Evolutionary conservation across 106 monocot species (phyloP).

Genomic region (Acorus calamus): DNA sequence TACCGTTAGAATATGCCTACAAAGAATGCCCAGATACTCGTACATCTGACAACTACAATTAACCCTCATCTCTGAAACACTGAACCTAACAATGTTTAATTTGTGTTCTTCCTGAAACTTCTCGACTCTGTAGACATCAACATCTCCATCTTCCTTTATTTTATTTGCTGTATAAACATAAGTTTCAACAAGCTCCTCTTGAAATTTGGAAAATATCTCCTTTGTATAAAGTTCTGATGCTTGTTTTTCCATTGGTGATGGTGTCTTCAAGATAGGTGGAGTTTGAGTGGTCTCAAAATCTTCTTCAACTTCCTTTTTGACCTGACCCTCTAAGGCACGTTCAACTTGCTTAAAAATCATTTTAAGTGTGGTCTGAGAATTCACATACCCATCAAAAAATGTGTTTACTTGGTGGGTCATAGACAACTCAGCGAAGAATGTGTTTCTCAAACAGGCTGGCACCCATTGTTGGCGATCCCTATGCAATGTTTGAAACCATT

Average conservation of each 20-base stretch:
- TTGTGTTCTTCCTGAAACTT: background rate
- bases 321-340: background rate
- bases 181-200: background rate
- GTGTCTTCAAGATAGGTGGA: background rate
- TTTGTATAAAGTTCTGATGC: background rate
- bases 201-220: slow-evolving; percentile 2
- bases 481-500: slow-evolving; percentile 4
- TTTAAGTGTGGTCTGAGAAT: background rate
- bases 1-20: background rate
- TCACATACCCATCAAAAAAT: background rate
- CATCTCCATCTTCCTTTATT: background rate
- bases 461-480: background rate
- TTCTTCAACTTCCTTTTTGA: background rate
- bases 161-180: background rate
- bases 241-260: slow-evolving; percentile 2
- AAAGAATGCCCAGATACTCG: background rate
- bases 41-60: background rate
- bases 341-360: background rate
- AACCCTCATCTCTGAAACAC: background rate
- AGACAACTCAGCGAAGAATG: background rate
- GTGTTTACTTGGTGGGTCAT: background rate
- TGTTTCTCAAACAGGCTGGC: background rate
- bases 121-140: background rate
- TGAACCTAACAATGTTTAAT: background rate
- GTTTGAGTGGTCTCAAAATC: background rate